Evolutionary conservation across 352 stramenopile genomes (phyloP), one percentile per base, ranked within the genome.

Genomic region (Phytophthora litchii): DNA sequence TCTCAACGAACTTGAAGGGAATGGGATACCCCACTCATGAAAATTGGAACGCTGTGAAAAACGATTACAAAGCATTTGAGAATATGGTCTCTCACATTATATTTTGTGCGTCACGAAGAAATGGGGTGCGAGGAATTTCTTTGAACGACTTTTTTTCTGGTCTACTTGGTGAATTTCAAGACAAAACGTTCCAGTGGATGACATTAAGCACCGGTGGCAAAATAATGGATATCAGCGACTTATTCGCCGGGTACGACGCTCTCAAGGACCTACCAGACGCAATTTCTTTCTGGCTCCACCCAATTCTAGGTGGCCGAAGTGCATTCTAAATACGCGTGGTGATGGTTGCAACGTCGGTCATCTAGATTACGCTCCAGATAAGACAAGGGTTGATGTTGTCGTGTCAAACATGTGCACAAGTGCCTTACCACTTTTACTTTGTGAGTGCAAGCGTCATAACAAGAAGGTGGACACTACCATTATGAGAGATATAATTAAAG

Each of bases 41-140:
- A 27, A 27, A 41, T 11, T 16, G 3, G 1, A 17, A 60, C 2
- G 42, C 38, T 14, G 1, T 17, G 11, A 7, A 3, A 1, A 36
- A 36, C 27, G 16, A 69, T 35, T 66, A 27, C 34, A 63, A 52
- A 4, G 27, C 12, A 9, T 75, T 60, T 27, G 61, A 70, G 41
- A 75, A 66, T 19, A 69, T 75, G 67, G 51, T 66, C 1, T 55
- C 61, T 47, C 67, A 75, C 48, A 40, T 38, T 10, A 61, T 72
- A 20, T 75, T 75, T 36, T 61, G 61, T 57, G 60, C 56, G 1
- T 75, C 62, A 4, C 44, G 61, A 61, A 65, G 50, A 62, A 60
- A 69, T 53, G 62, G 62, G 11, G 61, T 69, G 4, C 55, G 38
- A 50, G 61, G 61, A 25, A 70, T 68, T 36, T 6, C 34, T 51